Evolutionary conservation across 1,139 yeast genomes (phyloP).

Genomic region (Yamadazyma dendronema): DNA sequence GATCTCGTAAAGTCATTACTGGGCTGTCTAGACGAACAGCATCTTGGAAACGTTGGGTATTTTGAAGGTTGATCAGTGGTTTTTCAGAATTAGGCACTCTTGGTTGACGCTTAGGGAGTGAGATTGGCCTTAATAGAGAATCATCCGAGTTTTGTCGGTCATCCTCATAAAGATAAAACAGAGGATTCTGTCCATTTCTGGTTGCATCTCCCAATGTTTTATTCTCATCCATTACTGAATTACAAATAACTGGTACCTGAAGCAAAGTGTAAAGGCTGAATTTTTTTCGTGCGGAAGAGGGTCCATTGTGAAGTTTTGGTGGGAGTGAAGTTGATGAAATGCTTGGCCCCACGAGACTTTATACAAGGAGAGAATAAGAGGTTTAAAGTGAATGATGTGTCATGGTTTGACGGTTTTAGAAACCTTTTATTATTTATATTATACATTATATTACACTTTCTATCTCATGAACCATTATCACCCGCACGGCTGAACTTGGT

Average conservation of each 20-base stretch:
- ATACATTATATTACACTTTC: not conserved
- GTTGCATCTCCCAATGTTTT: conserved; percentile 2
- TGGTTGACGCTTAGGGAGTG: conserved; percentile 11
- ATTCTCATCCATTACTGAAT: conserved; percentile 1
- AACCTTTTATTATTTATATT: not conserved
- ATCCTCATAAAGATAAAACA: conserved; percentile 25
- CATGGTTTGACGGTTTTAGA: too few relatives aligned
- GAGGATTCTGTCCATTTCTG: conserved; percentile 9
- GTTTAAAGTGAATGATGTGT: too few relatives aligned
- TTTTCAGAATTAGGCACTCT: not conserved
- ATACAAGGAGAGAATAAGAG: too few relatives aligned
- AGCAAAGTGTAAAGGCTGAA: not conserved
- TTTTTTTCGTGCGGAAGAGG: not conserved
- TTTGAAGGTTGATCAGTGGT: not conserved
- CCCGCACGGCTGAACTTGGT: conserved; percentile 2
- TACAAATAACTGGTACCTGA: not conserved
- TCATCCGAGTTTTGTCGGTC: conserved; percentile 15
- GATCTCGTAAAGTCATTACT: conserved; percentile 16
- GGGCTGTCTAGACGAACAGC: conserved; percentile 12
- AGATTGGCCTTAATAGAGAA: conserved; percentile 7
- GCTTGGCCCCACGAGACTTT: too few relatives aligned
- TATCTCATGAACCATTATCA: too few relatives aligned
- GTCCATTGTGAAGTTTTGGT: not conserved
- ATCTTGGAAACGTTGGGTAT: conserved; percentile 2
- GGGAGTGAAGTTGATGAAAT: not conserved